Evolutionary conservation across 1,284 basidiomycete species (phyloP).

Genomic region (Moesziomyces parantarcticus): DNA sequence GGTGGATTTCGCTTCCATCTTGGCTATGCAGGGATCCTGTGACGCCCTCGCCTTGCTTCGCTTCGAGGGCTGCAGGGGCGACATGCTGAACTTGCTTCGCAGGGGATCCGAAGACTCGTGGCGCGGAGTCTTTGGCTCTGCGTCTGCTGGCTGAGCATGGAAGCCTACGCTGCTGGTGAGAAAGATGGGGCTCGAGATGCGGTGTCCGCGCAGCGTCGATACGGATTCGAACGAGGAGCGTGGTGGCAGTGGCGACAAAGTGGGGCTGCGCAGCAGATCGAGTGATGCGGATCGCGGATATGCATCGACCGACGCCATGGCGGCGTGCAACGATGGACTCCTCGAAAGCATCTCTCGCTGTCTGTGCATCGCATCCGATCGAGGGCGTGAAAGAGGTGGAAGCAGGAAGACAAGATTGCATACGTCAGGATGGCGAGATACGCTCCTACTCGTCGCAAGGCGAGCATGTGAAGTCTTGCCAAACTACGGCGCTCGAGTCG

Average conservation of each 20-base stretch:
- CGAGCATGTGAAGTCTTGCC: too few species aligned
- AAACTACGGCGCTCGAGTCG: too few species aligned
- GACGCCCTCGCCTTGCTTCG: constrained; percentile 21
- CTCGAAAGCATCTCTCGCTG: constrained; percentile 2
- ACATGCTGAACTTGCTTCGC: constrained; percentile 49
- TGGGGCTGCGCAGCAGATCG: constrained; percentile 22
- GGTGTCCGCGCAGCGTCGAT: constrained; percentile 15
- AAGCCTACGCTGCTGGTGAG: constrained; percentile 35
- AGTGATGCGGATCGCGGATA: constrained; percentile 34
- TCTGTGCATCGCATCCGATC: too few species aligned
- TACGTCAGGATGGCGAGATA: too few species aligned
- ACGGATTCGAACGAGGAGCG: constrained; percentile 28
- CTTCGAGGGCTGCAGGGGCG: constrained; percentile 37
- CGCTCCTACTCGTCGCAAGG: too few species aligned
- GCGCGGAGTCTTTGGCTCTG: constrained; percentile 21
- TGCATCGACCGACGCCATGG: constrained; percentile 6
- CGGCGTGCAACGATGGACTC: neutral
- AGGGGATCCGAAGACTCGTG: constrained; percentile 20
- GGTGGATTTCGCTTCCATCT: constrained; percentile 1
- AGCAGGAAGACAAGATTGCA: too few species aligned
- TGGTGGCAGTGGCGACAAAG: constrained; percentile 2
- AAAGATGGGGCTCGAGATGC: constrained; percentile 38
- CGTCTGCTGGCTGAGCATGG: constrained; percentile 7
- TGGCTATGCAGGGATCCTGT: constrained; percentile 8
- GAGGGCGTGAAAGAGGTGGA: too few species aligned